Evolutionary conservation across 2,329 filamentous ascomycete species (phyloP), one percentile per base, ranked within the genome.

Genomic region (Pseudogymnoascus destructans): DNA sequence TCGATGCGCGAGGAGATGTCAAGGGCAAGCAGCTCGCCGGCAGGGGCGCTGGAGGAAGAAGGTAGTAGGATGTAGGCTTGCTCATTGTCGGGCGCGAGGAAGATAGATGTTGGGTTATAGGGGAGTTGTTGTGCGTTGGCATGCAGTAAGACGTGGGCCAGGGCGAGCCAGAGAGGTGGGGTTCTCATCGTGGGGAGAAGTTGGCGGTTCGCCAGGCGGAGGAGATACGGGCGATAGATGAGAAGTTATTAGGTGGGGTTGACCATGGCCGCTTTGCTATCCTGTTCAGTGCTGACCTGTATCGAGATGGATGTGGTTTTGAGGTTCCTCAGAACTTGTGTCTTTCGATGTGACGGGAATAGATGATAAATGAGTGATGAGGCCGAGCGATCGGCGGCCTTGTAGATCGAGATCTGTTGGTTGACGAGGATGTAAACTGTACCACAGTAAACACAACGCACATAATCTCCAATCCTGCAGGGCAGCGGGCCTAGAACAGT

Each of bases 61-160:
- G 68, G 74, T 35, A 75, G 32, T 65, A 95, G 83, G 63, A 92
- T 77, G 70, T 93, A 95, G 60, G 83, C 82, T 15, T 80, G 75
- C 61, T 71, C 69, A 57, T 73, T 73, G 59, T 71, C 67, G 5
- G 78, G 75, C 13, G 72, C 70, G 49, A 82, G 76, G 59, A 92
- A 78, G 57, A 95, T 78, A 27, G 80, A 82, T 0, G 89, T 89
- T 2, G 89, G 86, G 58, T 84, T 83, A 73, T 95, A 95, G 23
- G 89, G 89, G 57, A 89, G 77, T 55, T 70, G 70, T 65, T 76
- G 73, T 57, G 76, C 74, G 33, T 38, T 56, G 30, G 33, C 17
- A 56, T 38, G 19, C 8, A 56, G 19, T 21, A 33, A 33, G 33
- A 27, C 54, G 30, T 33, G 30, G 17, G 54, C 54, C 54, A 56